Evolutionary conservation across 2,329 filamentous ascomycete species (phyloP).

Genomic region (Fusarium sp.): DNA sequence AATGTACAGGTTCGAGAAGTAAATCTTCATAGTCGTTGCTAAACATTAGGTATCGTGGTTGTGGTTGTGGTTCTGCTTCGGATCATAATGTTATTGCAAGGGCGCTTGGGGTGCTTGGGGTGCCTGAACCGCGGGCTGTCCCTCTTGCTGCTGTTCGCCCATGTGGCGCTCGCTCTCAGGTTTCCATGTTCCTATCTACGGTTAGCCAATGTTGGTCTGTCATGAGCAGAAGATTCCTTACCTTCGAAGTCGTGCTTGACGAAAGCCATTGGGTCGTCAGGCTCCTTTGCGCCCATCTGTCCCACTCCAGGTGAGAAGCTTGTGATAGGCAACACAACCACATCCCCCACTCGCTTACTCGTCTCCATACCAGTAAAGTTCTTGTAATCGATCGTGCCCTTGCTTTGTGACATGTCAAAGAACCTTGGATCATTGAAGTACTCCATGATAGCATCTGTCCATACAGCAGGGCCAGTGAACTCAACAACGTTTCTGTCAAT

Average conservation of each 20-base stretch:
- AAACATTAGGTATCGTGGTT: slow-evolving; percentile 41
- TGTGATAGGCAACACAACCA: slow-evolving; percentile 93
- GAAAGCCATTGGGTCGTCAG: slow-evolving; percentile 95
- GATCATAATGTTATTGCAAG: slow-evolving; percentile 32
- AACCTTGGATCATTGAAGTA: slow-evolving; percentile 94
- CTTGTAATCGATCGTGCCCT: slow-evolving; percentile 80
- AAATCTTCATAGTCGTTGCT: slow-evolving; percentile 41
- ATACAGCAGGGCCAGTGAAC: slow-evolving; percentile 92
- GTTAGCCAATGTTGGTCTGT: neutral
- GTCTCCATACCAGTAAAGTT: slow-evolving; percentile 90
- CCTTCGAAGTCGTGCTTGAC: slow-evolving; percentile 98
- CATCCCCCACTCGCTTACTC: slow-evolving; percentile 90
- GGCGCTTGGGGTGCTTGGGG: slow-evolving; percentile 36
- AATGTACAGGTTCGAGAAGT: slow-evolving; percentile 45
- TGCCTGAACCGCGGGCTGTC: slow-evolving; percentile 31
- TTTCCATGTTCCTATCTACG: slow-evolving; percentile 75
- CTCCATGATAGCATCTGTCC: slow-evolving; percentile 91
- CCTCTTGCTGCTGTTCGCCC: slow-evolving; percentile 56
- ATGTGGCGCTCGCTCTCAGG: slow-evolving; percentile 77
- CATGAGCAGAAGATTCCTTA: slow-evolving; percentile 52
- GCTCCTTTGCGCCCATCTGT: slow-evolving; percentile 90
- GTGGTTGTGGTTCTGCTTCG: slow-evolving; percentile 14
- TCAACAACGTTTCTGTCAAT: slow-evolving; percentile 83
- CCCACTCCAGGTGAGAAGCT: slow-evolving; percentile 95
- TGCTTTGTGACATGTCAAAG: slow-evolving; percentile 80